These are phyloP conservation scores for Avena atlantica DNA, from an alignment of 176 grass and related monocot genomes.

Conservation along the genomic window DNA sequence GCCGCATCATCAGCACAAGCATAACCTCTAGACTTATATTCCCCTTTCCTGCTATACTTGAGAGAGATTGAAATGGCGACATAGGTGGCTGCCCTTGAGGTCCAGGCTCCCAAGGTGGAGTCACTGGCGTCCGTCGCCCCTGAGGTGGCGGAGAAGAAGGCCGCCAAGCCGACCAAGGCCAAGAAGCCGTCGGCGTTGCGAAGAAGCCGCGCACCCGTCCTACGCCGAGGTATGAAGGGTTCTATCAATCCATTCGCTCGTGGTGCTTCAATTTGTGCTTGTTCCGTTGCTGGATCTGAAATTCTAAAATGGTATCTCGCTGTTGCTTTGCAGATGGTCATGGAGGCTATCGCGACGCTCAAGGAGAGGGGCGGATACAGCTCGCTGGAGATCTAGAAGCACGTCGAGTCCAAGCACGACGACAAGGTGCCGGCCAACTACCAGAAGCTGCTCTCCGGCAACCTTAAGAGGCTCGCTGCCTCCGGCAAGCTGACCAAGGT, in stretches of 20 bases:
- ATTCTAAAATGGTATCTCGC: not conserved
- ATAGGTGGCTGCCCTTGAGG: slow-evolving; percentile 31
- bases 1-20: not conserved
- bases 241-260: not conserved
- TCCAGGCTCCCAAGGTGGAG: slow-evolving; percentile 5
- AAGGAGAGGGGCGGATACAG: slow-evolving; percentile 89
- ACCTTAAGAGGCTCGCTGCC: slow-evolving; percentile 67
- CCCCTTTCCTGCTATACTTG: not conserved
- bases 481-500: slow-evolving; percentile 65
- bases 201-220: slow-evolving; percentile 66
- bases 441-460: slow-evolving; percentile 50
- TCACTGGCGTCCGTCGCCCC: not conserved
- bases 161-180: slow-evolving; percentile 48
- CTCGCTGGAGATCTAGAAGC: slow-evolving; percentile 76
- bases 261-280: not conserved
- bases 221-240: slow-evolving; percentile 66
- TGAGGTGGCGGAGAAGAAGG: slow-evolving; percentile 30
- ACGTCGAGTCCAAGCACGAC: slow-evolving; percentile 71
- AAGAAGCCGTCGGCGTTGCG: slow-evolving; percentile 40
- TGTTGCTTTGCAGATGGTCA: slow-evolving; percentile 59
- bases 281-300: not conserved
- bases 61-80: slow-evolving; percentile 33
- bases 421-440: slow-evolving; percentile 64
- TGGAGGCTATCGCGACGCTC: slow-evolving; percentile 72
- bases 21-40: no score